Percentiles rank a stretch among this genome's conserved stretches.
phyloP scores from a whole-genome alignment of 225 moss, liverwort and hornwort species.

The Pseudisothecium myosuroides region DNA sequence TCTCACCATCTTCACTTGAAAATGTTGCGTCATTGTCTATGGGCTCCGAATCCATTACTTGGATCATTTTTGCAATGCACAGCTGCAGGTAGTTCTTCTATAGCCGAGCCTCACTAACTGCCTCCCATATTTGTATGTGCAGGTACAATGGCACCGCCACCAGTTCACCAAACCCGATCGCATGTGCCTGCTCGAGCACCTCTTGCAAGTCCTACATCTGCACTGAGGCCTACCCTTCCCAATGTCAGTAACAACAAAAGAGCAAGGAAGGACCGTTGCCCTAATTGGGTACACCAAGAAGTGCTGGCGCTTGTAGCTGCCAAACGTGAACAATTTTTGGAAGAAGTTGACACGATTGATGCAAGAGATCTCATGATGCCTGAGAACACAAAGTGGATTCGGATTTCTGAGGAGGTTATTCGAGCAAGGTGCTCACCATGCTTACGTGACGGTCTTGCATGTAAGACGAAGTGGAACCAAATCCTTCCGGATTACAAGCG shows the following conservation, averaged over 20 bases:
- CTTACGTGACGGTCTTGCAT: accelerated
- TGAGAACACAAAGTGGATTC: accelerated
- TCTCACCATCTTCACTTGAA: no score
- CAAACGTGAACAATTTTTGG: accelerated
- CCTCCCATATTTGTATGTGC: accelerated
- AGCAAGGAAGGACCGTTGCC: not conserved
- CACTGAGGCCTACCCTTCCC: accelerated
- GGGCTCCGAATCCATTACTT: no score
- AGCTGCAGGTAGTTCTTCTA: no score
- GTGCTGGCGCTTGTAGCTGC: accelerated
- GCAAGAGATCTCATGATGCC: not conserved
- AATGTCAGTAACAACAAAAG: not conserved
- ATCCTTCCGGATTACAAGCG: not conserved
- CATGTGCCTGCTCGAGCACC: accelerated
- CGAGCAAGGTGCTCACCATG: accelerated
- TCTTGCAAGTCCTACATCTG: not conserved
- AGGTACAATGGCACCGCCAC: accelerated
- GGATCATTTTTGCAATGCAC: no score
- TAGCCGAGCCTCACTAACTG: accelerated
- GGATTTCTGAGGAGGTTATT: accelerated
- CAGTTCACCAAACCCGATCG: accelerated
- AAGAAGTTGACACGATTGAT: not conserved
- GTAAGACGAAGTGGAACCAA: not conserved
- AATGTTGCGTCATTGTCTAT: no score
- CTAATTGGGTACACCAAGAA: not conserved